phyloP scores from a whole-genome alignment of 1,139 yeast species.

The Taphrina deformans region DNA sequence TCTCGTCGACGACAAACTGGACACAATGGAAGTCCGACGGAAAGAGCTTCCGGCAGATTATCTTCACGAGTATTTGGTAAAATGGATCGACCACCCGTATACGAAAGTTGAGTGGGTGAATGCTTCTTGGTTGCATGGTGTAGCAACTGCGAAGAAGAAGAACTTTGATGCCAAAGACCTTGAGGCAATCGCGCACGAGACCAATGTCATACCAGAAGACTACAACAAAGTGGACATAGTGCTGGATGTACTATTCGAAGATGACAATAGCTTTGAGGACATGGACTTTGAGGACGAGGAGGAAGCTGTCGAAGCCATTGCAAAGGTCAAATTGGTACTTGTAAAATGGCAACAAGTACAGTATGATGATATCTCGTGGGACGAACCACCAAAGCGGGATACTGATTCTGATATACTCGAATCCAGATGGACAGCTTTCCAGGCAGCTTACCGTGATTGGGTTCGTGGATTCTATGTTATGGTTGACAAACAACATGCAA shows the following conservation, averaged over 20 bases:
- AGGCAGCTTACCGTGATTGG: slow-evolving; percentile 36
- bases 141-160: slow-evolving; percentile 25
- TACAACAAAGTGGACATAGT: slow-evolving; percentile 36
- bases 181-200: slow-evolving; percentile 21
- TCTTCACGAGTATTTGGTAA: slow-evolving; percentile 38
- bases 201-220: slow-evolving; percentile 36
- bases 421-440: slow-evolving; percentile 35
- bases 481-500: slow-evolving; percentile 28
- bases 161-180: slow-evolving; percentile 37
- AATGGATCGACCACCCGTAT: slow-evolving; percentile 38
- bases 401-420: background rate
- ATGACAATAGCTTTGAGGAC: slow-evolving; percentile 19
- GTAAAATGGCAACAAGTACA: slow-evolving; percentile 39
- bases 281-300: slow-evolving; percentile 36
- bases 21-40: slow-evolving; percentile 15
- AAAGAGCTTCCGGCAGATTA: slow-evolving; percentile 14
- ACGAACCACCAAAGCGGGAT: slow-evolving; percentile 28
- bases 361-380: slow-evolving; percentile 39
- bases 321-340: slow-evolving; percentile 31
- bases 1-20: slow-evolving; percentile 6
- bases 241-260: slow-evolving; percentile 36
- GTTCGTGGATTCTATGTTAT: slow-evolving; percentile 37
- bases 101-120: slow-evolving; percentile 38
- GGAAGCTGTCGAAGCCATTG: slow-evolving; percentile 36
- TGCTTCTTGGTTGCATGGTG: slow-evolving; percentile 39